Base-by-base conservation (phyloP, 306 rosid genomes). In the Dryas drummondii region DNA sequence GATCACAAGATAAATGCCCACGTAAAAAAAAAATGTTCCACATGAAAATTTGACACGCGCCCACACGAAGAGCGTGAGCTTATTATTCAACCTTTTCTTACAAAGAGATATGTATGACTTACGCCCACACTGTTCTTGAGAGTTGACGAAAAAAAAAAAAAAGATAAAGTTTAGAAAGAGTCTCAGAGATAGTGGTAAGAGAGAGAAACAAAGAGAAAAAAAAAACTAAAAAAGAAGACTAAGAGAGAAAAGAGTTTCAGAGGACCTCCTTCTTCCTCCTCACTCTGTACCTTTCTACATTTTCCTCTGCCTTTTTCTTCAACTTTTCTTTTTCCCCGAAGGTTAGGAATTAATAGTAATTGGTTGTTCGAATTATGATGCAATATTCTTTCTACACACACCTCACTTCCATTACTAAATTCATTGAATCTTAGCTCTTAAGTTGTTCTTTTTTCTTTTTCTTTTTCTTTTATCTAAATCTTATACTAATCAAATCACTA, bases 361-460 rank as follows among this genome's bases (percentile, higher is more conserved):
- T 12, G 17, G 8, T 60, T 16, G 47, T 70, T 52, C 48, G 15
- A 54, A 37, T 73, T 82, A 77, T 84, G 83, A 82, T 77, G 96
- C 76, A 72, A 73, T 78, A 65, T 50, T 46, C 42, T 74, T 32
- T 71, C 81, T 82, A 16, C 90, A 75, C 77, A 52, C 68, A 66
- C 66, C 73, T 79, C 58, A 70, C 82, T 78, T 44, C 68, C 79
- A 66, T 78, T 71, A 44, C 79, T 49, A 15, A 66, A 55, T 69
- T 66, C 83, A 59, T 50, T 78, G 76, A 88, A 84, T 83, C 96
- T 88, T 90, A 84, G 82, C 88, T 60, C 59, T 57, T 63, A 87
- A 81, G 93, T 66, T 32, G 37, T 32, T 32, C 37, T 32, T 70
- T 81, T 49, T 49, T n/a, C n/a, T n/a, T 62, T 26, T 27, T 54